Evolutionary conservation across 73 alveolate genomes (phyloP), one percentile per base, ranked within the genome.

Genomic region (Paraurostyla sp.): DNA sequence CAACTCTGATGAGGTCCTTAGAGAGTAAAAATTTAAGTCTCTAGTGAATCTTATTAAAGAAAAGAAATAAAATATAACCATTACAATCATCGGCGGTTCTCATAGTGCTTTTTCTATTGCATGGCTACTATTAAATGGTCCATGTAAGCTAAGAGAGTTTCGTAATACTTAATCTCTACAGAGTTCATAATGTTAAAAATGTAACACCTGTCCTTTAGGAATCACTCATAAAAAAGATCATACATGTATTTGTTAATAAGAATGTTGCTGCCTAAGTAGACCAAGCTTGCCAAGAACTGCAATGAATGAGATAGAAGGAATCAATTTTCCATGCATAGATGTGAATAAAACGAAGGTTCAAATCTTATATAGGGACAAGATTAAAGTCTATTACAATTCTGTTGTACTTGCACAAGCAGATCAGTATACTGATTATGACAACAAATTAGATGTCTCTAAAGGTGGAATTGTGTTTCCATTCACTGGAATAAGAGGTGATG

Each of bases 401-500:
- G 76, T 32, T 30, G 58, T 42, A 0, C 80, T 52, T 45, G 95
- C 95, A 9, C 35, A 51, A 7, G 51, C 58, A 1, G 95, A 90
- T 38, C 60, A 80, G 38, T 90, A 83, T 60, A 27, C 27, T 13
- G 78, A 57, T 35, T 71, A 25, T 35, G 89, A 73, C 45, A 29
- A 62, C 22, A 52, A 71, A 45, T 20, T 32, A 23, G 76, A 49
- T 16, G 89, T 85, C 22, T 33, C 89, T n/a, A 90, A 80, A 27
- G 68, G 83, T 4, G 95, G 95, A 15, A 83, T 84, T 0, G 88
- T 90, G 15, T 83, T 83, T 57, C 92, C 95, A 7, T 90, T 90
- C 51, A 71, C 92, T 18, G 93, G 95, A 22, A 40, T 90, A 0
- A 50, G 95, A 57, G 95, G 91, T 2, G 95, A 83, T 90, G 95